These are phyloP conservation scores for Otatea glauca DNA, from an alignment of 176 grass and related monocot species.

Conservation along the genomic window DNA sequence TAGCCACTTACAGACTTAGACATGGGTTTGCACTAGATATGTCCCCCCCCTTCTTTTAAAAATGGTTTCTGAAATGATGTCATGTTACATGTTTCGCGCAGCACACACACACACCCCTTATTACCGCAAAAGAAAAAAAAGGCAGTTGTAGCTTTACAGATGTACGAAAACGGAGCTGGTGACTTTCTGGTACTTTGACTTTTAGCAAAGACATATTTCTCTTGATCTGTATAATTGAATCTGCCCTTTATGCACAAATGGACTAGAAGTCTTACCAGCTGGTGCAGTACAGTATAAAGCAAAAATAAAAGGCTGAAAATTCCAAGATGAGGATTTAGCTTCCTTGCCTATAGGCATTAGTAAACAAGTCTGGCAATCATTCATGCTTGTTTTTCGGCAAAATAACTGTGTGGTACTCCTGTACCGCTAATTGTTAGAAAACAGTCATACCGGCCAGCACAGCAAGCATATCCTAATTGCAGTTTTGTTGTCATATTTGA, in stretches of 20 bases:
- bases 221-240: constrained; percentile 9
- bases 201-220: background rate
- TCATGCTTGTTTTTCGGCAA: background rate
- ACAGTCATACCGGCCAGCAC: background rate
- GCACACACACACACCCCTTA: background rate
- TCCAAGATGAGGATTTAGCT: constrained; percentile 26
- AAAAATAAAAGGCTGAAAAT: background rate
- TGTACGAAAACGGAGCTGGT: background rate
- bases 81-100: background rate
- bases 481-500: constrained; percentile 10
- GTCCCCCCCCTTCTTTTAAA: background rate
- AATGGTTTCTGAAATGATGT: constrained; percentile 11
- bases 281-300: constrained; percentile 1
- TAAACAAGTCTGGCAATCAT: constrained; percentile 16
- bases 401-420: constrained; percentile 5
- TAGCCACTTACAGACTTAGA: background rate
- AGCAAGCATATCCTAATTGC: constrained; percentile 29
- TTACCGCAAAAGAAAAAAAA: background rate
- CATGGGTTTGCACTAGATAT: background rate
- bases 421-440: background rate
- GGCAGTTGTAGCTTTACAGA: background rate
- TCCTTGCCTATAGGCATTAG: background rate
- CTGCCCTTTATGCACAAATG: background rate
- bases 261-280: constrained; percentile 11
- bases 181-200: background rate